These are phyloP conservation scores for Septoria petroselini DNA, from an alignment of 2,329 filamentous ascomycete genomes.

Conservation along the genomic window DNA sequence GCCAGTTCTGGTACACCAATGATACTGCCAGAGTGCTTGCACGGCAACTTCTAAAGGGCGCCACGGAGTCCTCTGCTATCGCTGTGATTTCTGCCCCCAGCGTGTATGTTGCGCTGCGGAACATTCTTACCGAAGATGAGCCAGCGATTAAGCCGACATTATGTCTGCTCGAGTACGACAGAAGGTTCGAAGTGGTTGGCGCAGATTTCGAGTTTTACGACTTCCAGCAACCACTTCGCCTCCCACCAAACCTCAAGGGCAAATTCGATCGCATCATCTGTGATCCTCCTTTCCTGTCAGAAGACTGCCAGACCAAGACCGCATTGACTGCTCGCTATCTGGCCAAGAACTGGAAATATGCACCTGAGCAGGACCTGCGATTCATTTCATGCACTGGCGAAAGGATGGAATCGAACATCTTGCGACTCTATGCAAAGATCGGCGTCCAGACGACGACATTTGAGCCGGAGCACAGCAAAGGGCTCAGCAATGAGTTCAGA, in stretches of 20 bases:
- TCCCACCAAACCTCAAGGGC: slow-evolving; percentile 60
- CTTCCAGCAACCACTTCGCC: slow-evolving; percentile 64
- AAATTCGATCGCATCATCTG: slow-evolving; percentile 66
- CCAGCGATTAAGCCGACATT: slow-evolving; percentile 54
- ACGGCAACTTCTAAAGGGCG: slow-evolving; percentile 61
- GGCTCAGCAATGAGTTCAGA: slow-evolving; percentile 75
- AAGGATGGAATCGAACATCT: slow-evolving; percentile 64
- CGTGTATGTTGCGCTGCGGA: slow-evolving; percentile 73
- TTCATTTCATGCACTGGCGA: slow-evolving; percentile 75
- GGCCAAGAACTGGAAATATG: slow-evolving; percentile 48
- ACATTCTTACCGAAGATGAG: slow-evolving; percentile 45
- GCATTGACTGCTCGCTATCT: slow-evolving; percentile 75
- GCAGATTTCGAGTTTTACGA: slow-evolving; percentile 77
- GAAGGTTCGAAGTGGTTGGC: slow-evolving; percentile 68
- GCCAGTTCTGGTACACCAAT: slow-evolving; percentile 70
- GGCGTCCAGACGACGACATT: slow-evolving; percentile 65
- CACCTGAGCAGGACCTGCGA: slow-evolving; percentile 25
- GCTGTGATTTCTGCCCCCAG: slow-evolving; percentile 72
- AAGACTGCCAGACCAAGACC: slow-evolving; percentile 78
- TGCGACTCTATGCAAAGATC: slow-evolving; percentile 63
- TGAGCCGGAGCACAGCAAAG: slow-evolving; percentile 65
- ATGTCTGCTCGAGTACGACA: slow-evolving; percentile 69
- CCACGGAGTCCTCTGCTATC: slow-evolving; percentile 54
- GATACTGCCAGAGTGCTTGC: slow-evolving; percentile 65
- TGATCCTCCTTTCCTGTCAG: slow-evolving; percentile 76